Base-by-base conservation (phyloP, 139 green algal genomes). In the Trebouxia sp. region DNA sequence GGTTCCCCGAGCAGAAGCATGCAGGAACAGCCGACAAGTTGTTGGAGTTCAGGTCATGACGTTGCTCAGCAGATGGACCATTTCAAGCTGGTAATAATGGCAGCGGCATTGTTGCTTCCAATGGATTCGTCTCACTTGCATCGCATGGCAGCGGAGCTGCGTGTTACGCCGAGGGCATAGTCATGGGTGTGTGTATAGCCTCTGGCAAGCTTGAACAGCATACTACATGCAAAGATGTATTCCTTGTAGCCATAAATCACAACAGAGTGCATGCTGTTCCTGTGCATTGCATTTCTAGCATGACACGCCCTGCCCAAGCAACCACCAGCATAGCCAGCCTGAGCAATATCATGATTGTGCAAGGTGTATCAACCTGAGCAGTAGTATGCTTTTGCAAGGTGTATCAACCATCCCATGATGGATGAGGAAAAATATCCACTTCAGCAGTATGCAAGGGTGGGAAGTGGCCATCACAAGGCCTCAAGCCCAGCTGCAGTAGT, bases 151-250 rank as follows among this genome's bases (percentile, higher is more conserved):
- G 56, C 56, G 38, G 56, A 67, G 56, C 56, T 67, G 56, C 17
- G 56, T 67, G 56, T 67, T 67, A 67, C 56, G 56, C 56, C 56
- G n/a, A 39, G n/a, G 56, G 56, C 56, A 67, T 10, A 67, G n/a
- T 67, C 56, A 67, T 67, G 56, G n/a, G 56, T 67, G n/a, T 67
- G 56, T 67, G 56, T 67, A 14, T 67, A 67, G 56, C 56, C 56
- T 67, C 17, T 39, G 56, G 56, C 56, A 67, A 67, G 56, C 56
- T 28, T 67, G 56, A 67, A 67, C 56, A 67, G n/a, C 56, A n/a
- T n/a, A n/a, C n/a, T n/a, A n/a, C n/a, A n/a, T n/a, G n/a, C n/a
- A n/a, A n/a, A n/a, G n/a, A n/a, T n/a, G n/a, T n/a, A n/a, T n/a
- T n/a, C n/a, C n/a, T n/a, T n/a, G n/a, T n/a, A n/a, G n/a, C n/a